Evolutionary conservation across 2,329 filamentous ascomycete genomes (phyloP).

Genomic region (Penicillium decumbens): DNA sequence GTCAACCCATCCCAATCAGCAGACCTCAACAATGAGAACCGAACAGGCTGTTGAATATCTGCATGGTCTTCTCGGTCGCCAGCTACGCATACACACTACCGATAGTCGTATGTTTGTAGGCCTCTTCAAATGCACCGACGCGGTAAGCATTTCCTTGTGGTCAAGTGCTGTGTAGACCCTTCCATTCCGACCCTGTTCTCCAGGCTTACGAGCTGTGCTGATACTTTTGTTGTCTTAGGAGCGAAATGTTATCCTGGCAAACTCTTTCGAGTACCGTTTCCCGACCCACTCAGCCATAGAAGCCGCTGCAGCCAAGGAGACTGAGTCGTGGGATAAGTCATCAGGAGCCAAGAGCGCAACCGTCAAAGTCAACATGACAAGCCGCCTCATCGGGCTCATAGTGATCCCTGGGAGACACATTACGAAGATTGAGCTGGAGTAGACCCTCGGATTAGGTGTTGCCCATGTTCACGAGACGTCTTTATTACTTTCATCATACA

Average conservation of each 20-base stretch:
- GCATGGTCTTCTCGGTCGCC: conserved; percentile 67
- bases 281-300: conserved; percentile 53
- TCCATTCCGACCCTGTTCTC: neutral
- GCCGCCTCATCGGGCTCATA: conserved; percentile 80
- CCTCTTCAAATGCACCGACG: conserved; percentile 89
- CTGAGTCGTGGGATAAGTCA: conserved; percentile 20
- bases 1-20: neutral
- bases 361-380: conserved; percentile 68
- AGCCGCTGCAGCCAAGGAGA: conserved; percentile 37
- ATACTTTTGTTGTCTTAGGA: conserved; percentile 53
- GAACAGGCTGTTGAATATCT: conserved; percentile 38
- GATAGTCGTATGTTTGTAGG: conserved; percentile 88
- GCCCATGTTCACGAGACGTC: conserved; percentile 11
- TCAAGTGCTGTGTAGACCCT: neutral
- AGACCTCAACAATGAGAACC: conserved; percentile 32
- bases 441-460: conserved; percentile 35
- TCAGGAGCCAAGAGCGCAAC: conserved; percentile 22
- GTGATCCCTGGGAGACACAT: conserved; percentile 86
- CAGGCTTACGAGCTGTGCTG: conserved; percentile 2
- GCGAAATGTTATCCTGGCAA: conserved; percentile 77
- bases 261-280: conserved; percentile 83
- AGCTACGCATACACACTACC: conserved; percentile 70
- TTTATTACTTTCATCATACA: neutral
- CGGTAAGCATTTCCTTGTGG: conserved; percentile 51
- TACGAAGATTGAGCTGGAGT: conserved; percentile 81